phyloP scores from a whole-genome alignment of 345 rosid species.

The Trapa incisa region DNA sequence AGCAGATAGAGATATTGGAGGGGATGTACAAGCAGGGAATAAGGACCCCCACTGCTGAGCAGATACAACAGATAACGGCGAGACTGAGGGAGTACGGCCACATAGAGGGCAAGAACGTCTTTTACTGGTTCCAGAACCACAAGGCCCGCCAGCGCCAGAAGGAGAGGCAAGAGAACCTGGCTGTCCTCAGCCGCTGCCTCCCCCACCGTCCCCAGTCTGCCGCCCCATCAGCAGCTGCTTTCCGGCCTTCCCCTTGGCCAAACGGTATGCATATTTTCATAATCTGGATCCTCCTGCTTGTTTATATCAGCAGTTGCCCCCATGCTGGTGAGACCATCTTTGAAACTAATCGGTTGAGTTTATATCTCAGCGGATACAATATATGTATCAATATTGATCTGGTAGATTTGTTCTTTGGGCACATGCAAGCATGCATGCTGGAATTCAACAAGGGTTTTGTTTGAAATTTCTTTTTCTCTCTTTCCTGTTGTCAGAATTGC shows the following conservation, averaged over 20 bases:
- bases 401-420: too few relatives aligned
- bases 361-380: too few relatives aligned
- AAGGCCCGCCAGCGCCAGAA: conserved; percentile 92
- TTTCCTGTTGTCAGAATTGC: too few relatives aligned
- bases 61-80: conserved; percentile 73
- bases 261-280: conserved; percentile 27
- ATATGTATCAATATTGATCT: too few relatives aligned
- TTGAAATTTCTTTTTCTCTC: too few relatives aligned
- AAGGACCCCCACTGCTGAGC: conserved; percentile 81
- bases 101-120: conserved; percentile 96
- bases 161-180: conserved; percentile 63
- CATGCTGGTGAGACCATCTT: too few relatives aligned
- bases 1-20: conserved; percentile 68
- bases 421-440: too few relatives aligned
- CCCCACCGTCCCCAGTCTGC: conserved; percentile 20
- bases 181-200: conserved; percentile 39
- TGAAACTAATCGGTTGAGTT: too few relatives aligned
- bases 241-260: conserved; percentile 19
- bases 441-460: too few relatives aligned
- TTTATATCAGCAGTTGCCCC: too few relatives aligned
- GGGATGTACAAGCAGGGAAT: conserved; percentile 57
- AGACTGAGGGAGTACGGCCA: conserved; percentile 65
- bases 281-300: too few relatives aligned
- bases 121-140: conserved; percentile 97
- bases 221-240: neutral